Percentiles rank a stretch among this genome's conserved stretches.
Evolutionary conservation across 768 basidiomycete species (phyloP).

Genomic region (Agaricus sinodeliciosus): DNA sequence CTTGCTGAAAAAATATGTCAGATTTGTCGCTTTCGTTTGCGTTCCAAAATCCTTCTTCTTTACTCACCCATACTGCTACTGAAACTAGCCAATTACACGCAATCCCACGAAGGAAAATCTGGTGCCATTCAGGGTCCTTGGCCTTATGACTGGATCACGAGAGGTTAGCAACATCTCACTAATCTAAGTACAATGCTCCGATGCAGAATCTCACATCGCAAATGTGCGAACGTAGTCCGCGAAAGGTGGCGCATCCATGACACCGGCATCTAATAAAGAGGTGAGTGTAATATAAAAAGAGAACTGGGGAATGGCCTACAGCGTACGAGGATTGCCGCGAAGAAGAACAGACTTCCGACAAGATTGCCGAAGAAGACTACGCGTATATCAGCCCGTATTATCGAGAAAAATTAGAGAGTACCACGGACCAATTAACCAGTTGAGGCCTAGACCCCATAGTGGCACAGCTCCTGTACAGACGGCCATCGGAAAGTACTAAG

Average conservation of each 20-base stretch:
- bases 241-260: constrained; percentile 56
- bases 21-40: not conserved
- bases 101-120: constrained; percentile 68
- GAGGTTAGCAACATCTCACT: not conserved
- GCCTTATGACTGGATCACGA: constrained; percentile 47
- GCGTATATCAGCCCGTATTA: not conserved
- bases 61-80: constrained; percentile 63
- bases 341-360: constrained; percentile 65
- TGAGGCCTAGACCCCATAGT: constrained; percentile 62
- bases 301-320: constrained; percentile 34
- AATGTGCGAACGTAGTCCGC: constrained; percentile 42
- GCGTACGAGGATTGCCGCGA: constrained; percentile 57
- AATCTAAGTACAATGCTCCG: not conserved
- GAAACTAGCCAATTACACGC: constrained; percentile 76
- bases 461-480: constrained; percentile 53
- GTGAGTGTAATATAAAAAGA: not conserved
- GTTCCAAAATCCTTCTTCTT: no score
- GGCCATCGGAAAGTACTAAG: constrained; percentile 66
- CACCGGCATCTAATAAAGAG: constrained; percentile 42
- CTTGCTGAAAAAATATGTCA: constrained; percentile 42
- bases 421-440: constrained; percentile 59
- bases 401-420: not conserved
- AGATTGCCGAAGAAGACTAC: constrained; percentile 67
- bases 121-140: constrained; percentile 57
- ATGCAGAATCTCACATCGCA: constrained; percentile 45